Conservation (phyloP, 108 stramenopile genomes). For the Cyclotella sp. region DNA sequence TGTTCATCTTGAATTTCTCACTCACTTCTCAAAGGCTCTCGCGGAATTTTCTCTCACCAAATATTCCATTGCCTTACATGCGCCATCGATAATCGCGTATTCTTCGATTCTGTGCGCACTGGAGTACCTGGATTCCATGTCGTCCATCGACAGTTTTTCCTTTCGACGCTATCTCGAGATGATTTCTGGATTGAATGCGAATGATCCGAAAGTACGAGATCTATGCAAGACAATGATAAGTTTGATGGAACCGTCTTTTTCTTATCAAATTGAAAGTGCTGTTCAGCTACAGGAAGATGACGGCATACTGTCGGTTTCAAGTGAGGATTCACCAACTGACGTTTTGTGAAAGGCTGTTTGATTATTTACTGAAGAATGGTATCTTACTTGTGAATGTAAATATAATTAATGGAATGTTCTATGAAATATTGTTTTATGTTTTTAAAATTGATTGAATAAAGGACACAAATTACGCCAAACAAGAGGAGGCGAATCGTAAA, state of each 20-base stretch:
- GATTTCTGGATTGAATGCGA: background rate
- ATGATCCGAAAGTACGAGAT: background rate
- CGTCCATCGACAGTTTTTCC: background rate
- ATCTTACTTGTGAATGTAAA: too few species aligned
- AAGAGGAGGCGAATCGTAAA: too few species aligned
- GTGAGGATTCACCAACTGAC: too few species aligned
- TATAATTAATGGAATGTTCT: too few species aligned
- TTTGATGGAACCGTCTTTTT: background rate
- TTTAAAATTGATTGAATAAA: too few species aligned
- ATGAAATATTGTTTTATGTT: too few species aligned
- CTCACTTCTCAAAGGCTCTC: background rate
- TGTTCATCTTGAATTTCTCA: background rate
- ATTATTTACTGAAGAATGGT: too few species aligned
- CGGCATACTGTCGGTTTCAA: too few species aligned
- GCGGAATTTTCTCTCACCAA: background rate
- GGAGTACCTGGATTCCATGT: background rate
- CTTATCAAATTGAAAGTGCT: too few species aligned
- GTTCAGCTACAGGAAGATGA: too few species aligned
- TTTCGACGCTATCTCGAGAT: background rate
- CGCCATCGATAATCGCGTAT: slow-evolving; percentile 7
- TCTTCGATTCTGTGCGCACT: slow-evolving; percentile 6
- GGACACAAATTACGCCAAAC: too few species aligned
- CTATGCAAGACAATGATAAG: background rate
- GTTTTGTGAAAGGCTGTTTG: too few species aligned
- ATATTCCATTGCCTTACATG: slow-evolving; percentile 2